These are phyloP conservation scores for Jackrogersella minutella DNA, from an alignment of 495 filamentous ascomycete genomes.

Conservation along the genomic window DNA sequence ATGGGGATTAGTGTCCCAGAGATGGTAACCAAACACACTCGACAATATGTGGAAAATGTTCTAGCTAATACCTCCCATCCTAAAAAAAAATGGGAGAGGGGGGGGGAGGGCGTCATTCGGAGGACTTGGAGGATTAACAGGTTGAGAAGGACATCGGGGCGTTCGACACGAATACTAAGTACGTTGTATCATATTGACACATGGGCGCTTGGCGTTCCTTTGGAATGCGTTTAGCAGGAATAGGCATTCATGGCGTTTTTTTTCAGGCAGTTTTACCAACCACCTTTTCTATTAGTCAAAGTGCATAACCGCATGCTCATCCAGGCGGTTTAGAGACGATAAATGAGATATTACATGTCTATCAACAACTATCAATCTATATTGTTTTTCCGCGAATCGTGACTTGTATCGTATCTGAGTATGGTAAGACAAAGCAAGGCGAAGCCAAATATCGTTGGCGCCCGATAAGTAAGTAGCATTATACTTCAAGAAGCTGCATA, in stretches of 20 bases:
- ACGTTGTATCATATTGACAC: conserved; percentile 24
- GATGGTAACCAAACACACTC: not conserved
- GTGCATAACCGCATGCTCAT: conserved; percentile 8
- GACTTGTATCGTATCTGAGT: not conserved
- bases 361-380: not conserved
- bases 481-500: not conserved
- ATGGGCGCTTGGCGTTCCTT: conserved; percentile 29
- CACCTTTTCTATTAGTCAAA: conserved; percentile 11
- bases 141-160: conserved; percentile 2
- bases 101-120: not conserved
- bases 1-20: conserved; percentile 29
- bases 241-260: conserved; percentile 31
- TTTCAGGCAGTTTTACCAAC: conserved; percentile 4
- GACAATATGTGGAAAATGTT: not conserved
- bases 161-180: conserved; percentile 16
- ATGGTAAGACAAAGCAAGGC: not conserved
- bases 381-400: not conserved
- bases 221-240: conserved; percentile 9
- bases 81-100: too few species aligned
- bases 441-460: not conserved
- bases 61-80: not conserved
- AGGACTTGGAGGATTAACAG: not conserved
- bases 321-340: conserved; percentile 10
- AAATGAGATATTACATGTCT: conserved; percentile 20
- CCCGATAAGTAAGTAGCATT: not conserved